These are phyloP conservation scores for Amanita exitialis DNA, from an alignment of 768 basidiomycete species.

Conservation along the genomic window DNA sequence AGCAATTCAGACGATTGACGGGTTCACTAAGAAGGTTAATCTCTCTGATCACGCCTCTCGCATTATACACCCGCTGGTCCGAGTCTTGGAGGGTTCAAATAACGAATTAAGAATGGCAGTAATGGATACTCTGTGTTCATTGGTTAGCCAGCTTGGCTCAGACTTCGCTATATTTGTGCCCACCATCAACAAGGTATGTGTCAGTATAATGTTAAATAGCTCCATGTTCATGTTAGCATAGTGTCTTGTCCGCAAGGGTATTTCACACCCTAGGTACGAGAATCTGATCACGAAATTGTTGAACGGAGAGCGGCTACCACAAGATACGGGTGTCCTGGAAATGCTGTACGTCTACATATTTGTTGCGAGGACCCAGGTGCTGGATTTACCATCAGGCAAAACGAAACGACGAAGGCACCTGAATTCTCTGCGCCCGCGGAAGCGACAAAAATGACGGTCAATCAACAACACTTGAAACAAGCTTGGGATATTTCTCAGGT, in stretches of 20 bases:
- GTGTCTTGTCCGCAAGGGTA: constrained; percentile 68
- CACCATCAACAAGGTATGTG: constrained; percentile 81
- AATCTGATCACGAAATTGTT: constrained; percentile 80
- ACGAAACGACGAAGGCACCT: constrained; percentile 49
- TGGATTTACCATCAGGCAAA: constrained; percentile 24
- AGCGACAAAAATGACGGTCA: constrained; percentile 82
- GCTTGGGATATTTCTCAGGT: constrained; percentile 88
- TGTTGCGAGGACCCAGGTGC: not conserved
- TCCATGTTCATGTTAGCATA: constrained; percentile 19
- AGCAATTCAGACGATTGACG: constrained; percentile 87
- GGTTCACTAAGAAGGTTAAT: constrained; percentile 85
- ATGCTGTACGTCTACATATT: constrained; percentile 34
- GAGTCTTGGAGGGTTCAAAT: constrained; percentile 65
- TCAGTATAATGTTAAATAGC: not conserved
- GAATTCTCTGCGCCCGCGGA: constrained; percentile 82
- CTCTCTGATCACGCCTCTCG: constrained; percentile 97
- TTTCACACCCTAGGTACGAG: constrained; percentile 80
- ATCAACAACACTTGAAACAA: constrained; percentile 94
- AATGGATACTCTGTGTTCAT: constrained; percentile 88
- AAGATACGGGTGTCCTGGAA: constrained; percentile 70
- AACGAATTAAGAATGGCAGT: constrained; percentile 80
- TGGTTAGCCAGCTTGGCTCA: constrained; percentile 88
- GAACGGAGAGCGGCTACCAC: constrained; percentile 85
- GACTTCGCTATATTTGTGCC: constrained; percentile 98
- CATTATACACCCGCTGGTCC: constrained; percentile 90